These are phyloP conservation scores for Bonia amplexicaulis DNA, from an alignment of 176 grass and related monocot genomes.

Conservation along the genomic window DNA sequence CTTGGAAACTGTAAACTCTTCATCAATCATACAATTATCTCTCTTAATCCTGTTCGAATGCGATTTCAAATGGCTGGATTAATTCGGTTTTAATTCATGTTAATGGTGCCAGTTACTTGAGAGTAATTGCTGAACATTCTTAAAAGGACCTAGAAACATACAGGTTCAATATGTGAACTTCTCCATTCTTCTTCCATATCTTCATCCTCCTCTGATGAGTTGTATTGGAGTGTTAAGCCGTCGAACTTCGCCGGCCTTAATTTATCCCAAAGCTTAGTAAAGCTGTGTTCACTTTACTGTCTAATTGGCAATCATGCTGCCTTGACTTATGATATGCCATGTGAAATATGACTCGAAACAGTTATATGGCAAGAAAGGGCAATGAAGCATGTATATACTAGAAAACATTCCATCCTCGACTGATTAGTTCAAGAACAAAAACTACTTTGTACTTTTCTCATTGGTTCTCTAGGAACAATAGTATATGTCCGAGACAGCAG, in stretches of 20 bases:
- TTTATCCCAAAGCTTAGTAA: background rate
- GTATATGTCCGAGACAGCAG: background rate
- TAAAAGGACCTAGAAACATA: no score
- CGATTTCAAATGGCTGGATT: no score
- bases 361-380: background rate
- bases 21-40: background rate
- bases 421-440: constrained; percentile 10
- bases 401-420: background rate
- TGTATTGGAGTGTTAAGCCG: no score
- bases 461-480: background rate
- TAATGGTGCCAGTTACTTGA: no score
- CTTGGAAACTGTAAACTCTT: background rate
- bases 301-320: background rate
- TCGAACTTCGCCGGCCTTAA: background rate
- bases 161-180: no score
- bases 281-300: background rate
- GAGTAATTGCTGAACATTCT: no score
- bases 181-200: no score
- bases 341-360: constrained; percentile 8
- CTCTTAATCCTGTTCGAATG: no score
- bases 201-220: no score
- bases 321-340: background rate
- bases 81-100: no score
- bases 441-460: background rate
- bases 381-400: background rate